These are phyloP conservation scores for Diplodia seriata DNA, from an alignment of 2,329 filamentous ascomycete species.

Conservation along the genomic window DNA sequence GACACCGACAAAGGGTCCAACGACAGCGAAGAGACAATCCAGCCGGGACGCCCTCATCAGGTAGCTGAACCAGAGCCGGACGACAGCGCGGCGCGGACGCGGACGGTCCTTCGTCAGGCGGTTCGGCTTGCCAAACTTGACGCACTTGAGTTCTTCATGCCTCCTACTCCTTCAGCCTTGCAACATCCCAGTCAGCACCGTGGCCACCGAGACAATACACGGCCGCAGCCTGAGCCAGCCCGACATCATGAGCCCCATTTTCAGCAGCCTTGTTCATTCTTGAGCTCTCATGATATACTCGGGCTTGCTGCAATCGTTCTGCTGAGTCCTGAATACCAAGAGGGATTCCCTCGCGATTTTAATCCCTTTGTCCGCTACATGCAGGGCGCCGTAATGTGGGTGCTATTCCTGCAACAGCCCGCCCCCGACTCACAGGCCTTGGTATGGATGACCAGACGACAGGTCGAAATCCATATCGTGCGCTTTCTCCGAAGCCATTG, in stretches of 20 bases:
- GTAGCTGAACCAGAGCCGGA: no score
- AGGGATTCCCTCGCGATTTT: neutral
- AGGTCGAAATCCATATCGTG: neutral
- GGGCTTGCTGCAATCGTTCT: neutral
- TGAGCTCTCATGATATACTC: neutral
- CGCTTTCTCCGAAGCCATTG: neutral
- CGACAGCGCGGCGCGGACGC: no score
- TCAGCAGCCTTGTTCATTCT: neutral
- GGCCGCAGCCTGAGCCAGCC: neutral
- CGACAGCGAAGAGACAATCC: no score
- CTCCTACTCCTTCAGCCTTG: no score
- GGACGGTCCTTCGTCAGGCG: no score
- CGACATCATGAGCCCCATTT: neutral
- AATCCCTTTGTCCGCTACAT: neutral
- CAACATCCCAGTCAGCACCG: neutral
- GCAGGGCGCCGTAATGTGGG: neutral
- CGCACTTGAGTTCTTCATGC: no score
- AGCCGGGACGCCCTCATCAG: no score
- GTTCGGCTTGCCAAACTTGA: no score
- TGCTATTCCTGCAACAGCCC: neutral
- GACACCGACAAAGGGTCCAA: no score
- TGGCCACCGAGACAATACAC: neutral
- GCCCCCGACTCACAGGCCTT: neutral
- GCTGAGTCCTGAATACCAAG: neutral
- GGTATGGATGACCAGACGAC: neutral